Evolutionary conservation across 108 stramenopile genomes (phyloP).

Genomic region (Craspedostauros australis): DNA sequence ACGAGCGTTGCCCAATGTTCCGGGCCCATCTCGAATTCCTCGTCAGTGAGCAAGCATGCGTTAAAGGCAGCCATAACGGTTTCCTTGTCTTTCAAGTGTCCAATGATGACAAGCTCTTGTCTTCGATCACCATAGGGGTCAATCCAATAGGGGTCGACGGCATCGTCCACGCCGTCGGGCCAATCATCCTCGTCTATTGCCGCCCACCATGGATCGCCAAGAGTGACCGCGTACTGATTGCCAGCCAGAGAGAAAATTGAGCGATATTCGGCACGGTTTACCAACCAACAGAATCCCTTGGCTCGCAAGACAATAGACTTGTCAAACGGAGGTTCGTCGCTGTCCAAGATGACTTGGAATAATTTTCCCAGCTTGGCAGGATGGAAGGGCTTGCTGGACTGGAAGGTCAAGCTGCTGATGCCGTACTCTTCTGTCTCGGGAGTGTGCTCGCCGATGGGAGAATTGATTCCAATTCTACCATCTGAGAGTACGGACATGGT

Average conservation of each 20-base stretch:
- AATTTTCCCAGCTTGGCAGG: too few species aligned
- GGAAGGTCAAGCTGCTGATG: not conserved
- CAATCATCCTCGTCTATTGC: constrained; percentile 39
- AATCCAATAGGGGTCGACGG: constrained; percentile 23
- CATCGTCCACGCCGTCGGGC: constrained; percentile 32
- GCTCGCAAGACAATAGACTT: constrained; percentile 39
- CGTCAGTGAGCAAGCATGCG: constrained; percentile 56
- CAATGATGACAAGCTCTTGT: constrained; percentile 84
- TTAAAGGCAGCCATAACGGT: constrained; percentile 39
- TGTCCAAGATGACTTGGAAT: too few species aligned
- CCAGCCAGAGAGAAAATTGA: constrained; percentile 74
- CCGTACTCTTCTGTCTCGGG: constrained; percentile 7
- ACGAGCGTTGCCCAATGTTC: constrained; percentile 43
- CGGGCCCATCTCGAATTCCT: constrained; percentile 42
- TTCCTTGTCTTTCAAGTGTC: constrained; percentile 38
- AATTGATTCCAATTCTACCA: too few species aligned
- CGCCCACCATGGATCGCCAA: constrained; percentile 54
- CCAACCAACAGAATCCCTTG: constrained; percentile 70
- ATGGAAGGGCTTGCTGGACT: constrained; percentile 11
- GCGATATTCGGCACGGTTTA: constrained; percentile 23
- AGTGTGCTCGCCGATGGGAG: too few species aligned
- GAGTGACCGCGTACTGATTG: constrained; percentile 23
- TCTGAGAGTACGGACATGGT: too few species aligned
- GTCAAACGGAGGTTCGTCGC: constrained; percentile 21
- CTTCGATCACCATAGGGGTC: constrained; percentile 63